Percentiles rank a stretch among this genome's conserved stretches.
Evolutionary conservation across 2,329 filamentous ascomycete species (phyloP).

Genomic region (Didymella glomerata): DNA sequence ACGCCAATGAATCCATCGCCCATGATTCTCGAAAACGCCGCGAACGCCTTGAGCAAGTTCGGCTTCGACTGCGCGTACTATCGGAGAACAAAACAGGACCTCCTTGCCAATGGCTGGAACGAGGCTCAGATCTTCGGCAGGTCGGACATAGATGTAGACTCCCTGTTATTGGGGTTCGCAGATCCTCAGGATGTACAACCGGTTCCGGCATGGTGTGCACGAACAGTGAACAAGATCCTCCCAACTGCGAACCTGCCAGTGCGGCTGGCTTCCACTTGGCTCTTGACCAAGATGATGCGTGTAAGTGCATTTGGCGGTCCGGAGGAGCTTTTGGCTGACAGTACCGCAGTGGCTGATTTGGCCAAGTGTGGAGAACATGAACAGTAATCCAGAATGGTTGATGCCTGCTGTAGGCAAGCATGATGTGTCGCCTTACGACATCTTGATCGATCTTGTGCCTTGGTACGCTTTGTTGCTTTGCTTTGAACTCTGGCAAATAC

Average conservation of each 20-base stretch:
- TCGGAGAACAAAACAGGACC: constrained; percentile 43
- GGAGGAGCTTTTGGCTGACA: constrained; percentile 19
- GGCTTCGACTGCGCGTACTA: constrained; percentile 48
- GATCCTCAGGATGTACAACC: constrained; percentile 46
- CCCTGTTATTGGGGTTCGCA: constrained; percentile 44
- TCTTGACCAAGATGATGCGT: constrained; percentile 49
- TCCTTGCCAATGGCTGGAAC: constrained; percentile 45
- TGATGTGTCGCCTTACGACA: constrained; percentile 44
- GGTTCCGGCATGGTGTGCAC: constrained; percentile 46
- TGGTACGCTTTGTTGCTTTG: constrained; percentile 36
- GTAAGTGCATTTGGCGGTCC: constrained; percentile 31
- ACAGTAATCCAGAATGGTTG: constrained; percentile 48
- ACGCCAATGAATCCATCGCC: constrained; percentile 32
- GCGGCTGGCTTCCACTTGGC: constrained; percentile 44
- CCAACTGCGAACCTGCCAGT: constrained; percentile 37
- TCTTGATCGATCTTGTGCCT: constrained; percentile 47
- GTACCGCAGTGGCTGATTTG: constrained; percentile 47
- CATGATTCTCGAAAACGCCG: constrained; percentile 28
- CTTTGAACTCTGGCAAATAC: background rate
- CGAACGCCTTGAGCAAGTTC: constrained; percentile 41
- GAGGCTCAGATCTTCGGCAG: constrained; percentile 46
- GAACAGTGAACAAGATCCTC: constrained; percentile 44
- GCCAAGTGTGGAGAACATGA: constrained; percentile 49
- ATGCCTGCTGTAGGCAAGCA: constrained; percentile 42
- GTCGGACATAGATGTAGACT: constrained; percentile 47